A percentile compares a stretch with the other conserved stretches of the same genome.
These are phyloP conservation scores for Nepenthes alata DNA, from an alignment of 179 eudicot species.

Conservation along the genomic window DNA sequence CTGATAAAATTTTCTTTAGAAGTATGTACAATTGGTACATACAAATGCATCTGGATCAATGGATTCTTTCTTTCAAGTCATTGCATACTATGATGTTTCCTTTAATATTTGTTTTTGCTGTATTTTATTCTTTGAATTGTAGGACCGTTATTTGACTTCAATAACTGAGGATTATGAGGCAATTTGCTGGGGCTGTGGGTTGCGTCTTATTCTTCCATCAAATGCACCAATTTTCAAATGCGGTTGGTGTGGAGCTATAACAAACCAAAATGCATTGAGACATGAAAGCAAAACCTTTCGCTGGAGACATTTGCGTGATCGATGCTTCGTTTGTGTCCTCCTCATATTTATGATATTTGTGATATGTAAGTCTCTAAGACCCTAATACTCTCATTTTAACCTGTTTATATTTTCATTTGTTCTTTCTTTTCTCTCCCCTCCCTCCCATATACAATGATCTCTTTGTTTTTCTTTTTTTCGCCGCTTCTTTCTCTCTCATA, in stretches of 20 bases:
- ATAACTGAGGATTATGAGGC: slow-evolving; percentile 47
- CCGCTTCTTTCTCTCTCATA: too few relatives aligned
- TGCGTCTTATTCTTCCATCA: slow-evolving; percentile 69
- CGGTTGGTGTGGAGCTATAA: slow-evolving; percentile 98
- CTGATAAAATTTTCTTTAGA: too few relatives aligned
- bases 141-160: slow-evolving; percentile 24
- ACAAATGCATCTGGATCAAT: too few relatives aligned
- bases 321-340: slow-evolving; percentile 59
- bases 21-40: too few relatives aligned
- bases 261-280: slow-evolving; percentile 45
- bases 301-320: slow-evolving; percentile 73
- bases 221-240: slow-evolving; percentile 77
- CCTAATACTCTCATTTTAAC: neutral
- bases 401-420: neutral
- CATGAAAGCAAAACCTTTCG: slow-evolving; percentile 30
- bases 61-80: too few relatives aligned
- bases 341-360: slow-evolving; percentile 59
- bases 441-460: neutral
- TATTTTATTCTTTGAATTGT: slow-evolving; percentile 13
- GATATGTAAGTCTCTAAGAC: slow-evolving; percentile 43
- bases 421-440: slow-evolving; percentile 1
- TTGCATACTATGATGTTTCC: too few relatives aligned
- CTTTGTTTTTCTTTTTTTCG: too few relatives aligned
- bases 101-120: neutral
- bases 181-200: slow-evolving; percentile 97